Base-by-base conservation (phyloP, 2,329 filamentous ascomycete species). In the Microsporum canis region DNA sequence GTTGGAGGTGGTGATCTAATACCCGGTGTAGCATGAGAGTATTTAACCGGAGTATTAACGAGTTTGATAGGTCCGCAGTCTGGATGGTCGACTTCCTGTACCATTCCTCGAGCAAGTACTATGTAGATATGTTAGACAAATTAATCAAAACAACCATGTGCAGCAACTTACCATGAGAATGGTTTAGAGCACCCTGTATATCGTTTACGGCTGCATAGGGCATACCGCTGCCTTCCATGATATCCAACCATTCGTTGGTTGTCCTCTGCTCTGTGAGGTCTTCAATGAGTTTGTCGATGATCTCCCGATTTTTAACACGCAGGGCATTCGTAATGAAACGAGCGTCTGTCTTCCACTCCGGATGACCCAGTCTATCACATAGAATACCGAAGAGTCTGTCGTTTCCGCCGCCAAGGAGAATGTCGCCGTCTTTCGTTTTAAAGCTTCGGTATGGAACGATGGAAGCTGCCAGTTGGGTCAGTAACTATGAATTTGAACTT, bases 181-280 rank as follows among this genome's bases (percentile, higher is more conserved):
- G 91, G 63, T 88, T 86, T 59, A 99, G 77, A 0, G 94, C 89
- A 23, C 80, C 83, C 72, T 94, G 88, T 5, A 99, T 85, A 70
- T 99, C 92, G 70, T 97, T 99, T 67, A 99, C 88, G 0, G 92
- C 90, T 0, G 92, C 88, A 70, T 94, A 99, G 0, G 94, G 94
- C 86, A 99, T 86, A 3, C 94, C 94, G 62, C 83, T 88, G n/a
- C 89, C 91, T 68, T 96, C 90, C 51, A 96, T 86, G 0, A 91
- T 78, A 1, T 87, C 82, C 2, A 97, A 79, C 92, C 94, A 97
- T 71, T 96, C 86, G 66, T 86, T 77, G 0, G 94, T 99, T 2
- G 89, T 95, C 76, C 86, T 90, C 60, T 84, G 84, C 60, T 76
- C 77, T 0, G 89, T 95, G 53, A 89, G 80, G 1, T 77, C 77